Conservation (phyloP, 2,329 filamentous ascomycete genomes). For the Stemphylium lycopersici region DNA sequence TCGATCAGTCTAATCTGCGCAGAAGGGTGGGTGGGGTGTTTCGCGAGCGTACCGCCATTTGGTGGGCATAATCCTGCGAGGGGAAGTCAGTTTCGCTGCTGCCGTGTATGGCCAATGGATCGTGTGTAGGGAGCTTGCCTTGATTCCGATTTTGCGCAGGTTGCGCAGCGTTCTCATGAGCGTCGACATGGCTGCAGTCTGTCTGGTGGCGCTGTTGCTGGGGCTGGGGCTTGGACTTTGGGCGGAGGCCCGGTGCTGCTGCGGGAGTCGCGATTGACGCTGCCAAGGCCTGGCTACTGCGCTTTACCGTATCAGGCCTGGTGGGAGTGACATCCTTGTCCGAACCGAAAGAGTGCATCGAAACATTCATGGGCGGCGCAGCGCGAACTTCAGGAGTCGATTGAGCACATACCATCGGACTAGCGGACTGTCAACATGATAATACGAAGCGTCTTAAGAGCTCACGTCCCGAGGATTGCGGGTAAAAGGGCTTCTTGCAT, state of each 20-base stretch:
- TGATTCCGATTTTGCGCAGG: conserved; percentile 84
- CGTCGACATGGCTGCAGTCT: conserved; percentile 78
- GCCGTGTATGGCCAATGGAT: background rate
- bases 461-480: conserved; percentile 26
- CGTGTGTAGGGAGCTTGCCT: conserved; percentile 61
- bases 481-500: conserved; percentile 25
- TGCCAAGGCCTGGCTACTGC: conserved; percentile 25
- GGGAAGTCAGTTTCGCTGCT: conserved; percentile 38
- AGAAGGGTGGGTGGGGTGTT: conserved; percentile 14
- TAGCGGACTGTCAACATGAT: conserved; percentile 32
- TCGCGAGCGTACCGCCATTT: conserved; percentile 77
- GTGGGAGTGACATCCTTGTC: conserved; percentile 12
- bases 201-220: conserved; percentile 12
- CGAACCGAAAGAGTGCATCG: conserved; percentile 20
- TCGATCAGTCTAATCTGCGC: conserved; percentile 34
- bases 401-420: background rate
- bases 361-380: conserved; percentile 11
- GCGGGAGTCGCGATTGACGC: conserved; percentile 24
- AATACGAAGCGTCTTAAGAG: conserved; percentile 39
- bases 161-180: conserved; percentile 85
- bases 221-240: conserved; percentile 5
- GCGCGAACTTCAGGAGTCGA: conserved; percentile 24
- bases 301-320: conserved; percentile 15
- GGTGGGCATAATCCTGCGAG: conserved; percentile 81
- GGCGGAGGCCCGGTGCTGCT: conserved; percentile 24